Percentiles rank a stretch among this genome's conserved stretches.
Evolutionary conservation across 1,284 basidiomycete genomes (phyloP).

Genomic region (Xerocomus minutiporus): DNA sequence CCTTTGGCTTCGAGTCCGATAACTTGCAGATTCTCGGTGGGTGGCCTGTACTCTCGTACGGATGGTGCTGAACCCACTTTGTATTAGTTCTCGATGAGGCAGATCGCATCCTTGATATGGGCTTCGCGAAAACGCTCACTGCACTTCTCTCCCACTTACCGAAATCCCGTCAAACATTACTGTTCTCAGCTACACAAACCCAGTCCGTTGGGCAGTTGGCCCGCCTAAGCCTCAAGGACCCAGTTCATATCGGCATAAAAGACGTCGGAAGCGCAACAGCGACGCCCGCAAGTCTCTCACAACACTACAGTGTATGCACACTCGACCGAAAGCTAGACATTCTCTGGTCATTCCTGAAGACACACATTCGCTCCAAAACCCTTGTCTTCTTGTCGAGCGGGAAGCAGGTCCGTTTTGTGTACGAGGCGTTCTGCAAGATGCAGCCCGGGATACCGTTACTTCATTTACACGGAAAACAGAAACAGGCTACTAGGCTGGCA

Average conservation of each 20-base stretch:
- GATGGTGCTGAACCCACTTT: background rate
- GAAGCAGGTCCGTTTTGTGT: conserved; percentile 97
- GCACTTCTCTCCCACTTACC: conserved; percentile 88
- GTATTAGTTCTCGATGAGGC: conserved; percentile 88
- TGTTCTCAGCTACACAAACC: conserved; percentile 97
- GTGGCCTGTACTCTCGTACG: conserved; percentile 25
- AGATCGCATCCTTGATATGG: conserved; percentile 95
- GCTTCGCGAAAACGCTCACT: conserved; percentile 84
- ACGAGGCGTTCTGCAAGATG: conserved; percentile 92
- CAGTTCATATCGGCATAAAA: conserved; percentile 71
- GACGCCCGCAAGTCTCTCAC: conserved; percentile 74
- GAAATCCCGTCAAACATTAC: conserved; percentile 83
- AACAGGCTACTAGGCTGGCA: conserved; percentile 82
- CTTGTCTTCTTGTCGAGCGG: conserved; percentile 94
- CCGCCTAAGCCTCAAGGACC: conserved; percentile 83
- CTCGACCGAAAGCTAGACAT: conserved; percentile 89
- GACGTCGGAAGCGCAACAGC: conserved; percentile 41
- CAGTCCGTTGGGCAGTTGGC: conserved; percentile 88
- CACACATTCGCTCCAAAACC: conserved; percentile 87
- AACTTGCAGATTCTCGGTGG: conserved; percentile 87
- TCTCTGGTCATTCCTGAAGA: conserved; percentile 94
- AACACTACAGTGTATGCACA: conserved; percentile 83
- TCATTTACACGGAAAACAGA: conserved; percentile 95
- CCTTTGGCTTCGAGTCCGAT: conserved; percentile 88
- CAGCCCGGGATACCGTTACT: conserved; percentile 91